These are phyloP conservation scores for Cystobasidiaceae sp. DNA, from an alignment of 1,284 basidiomycete genomes.

Conservation along the genomic window DNA sequence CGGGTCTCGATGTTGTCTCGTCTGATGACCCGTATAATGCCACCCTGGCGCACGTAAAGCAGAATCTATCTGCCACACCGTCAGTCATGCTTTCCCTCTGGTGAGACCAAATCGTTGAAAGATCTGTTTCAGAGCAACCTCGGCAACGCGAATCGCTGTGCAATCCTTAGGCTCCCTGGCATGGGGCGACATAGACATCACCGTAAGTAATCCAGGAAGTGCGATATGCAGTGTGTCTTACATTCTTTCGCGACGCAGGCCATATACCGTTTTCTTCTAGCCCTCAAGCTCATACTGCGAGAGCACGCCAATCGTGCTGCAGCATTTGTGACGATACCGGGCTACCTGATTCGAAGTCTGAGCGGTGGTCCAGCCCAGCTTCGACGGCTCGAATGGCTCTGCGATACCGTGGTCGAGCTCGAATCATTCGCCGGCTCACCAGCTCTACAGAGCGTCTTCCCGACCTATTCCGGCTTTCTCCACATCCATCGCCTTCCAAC, in stretches of 20 bases:
- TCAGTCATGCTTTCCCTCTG: too few relatives aligned
- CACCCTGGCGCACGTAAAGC: too few relatives aligned
- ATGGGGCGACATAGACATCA: constrained; percentile 31
- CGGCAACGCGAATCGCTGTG: constrained; percentile 39
- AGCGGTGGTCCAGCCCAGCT: constrained; percentile 62
- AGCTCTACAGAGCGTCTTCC: constrained; percentile 61
- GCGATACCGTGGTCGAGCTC: constrained; percentile 68
- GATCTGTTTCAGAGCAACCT: too few relatives aligned
- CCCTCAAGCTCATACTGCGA: constrained; percentile 60
- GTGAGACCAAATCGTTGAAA: too few relatives aligned
- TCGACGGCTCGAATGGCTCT: constrained; percentile 69
- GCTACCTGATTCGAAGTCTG: constrained; percentile 42
- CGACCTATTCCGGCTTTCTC: constrained; percentile 75
- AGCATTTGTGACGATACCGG: constrained; percentile 62
- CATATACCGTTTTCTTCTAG: constrained; percentile 63
- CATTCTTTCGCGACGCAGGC: constrained; percentile 51
- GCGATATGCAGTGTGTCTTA: not conserved
- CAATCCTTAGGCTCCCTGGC: constrained; percentile 35
- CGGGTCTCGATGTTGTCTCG: constrained; percentile 3
- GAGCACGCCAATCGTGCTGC: constrained; percentile 51
- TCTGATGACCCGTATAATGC: too few relatives aligned
- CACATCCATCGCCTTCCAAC: constrained; percentile 67
- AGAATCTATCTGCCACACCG: too few relatives aligned
- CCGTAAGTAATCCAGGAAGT: not conserved
- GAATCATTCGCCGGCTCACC: constrained; percentile 58